These are phyloP conservation scores for Trichoderma gamsii DNA, from an alignment of 495 filamentous ascomycete genomes.

Conservation along the genomic window DNA sequence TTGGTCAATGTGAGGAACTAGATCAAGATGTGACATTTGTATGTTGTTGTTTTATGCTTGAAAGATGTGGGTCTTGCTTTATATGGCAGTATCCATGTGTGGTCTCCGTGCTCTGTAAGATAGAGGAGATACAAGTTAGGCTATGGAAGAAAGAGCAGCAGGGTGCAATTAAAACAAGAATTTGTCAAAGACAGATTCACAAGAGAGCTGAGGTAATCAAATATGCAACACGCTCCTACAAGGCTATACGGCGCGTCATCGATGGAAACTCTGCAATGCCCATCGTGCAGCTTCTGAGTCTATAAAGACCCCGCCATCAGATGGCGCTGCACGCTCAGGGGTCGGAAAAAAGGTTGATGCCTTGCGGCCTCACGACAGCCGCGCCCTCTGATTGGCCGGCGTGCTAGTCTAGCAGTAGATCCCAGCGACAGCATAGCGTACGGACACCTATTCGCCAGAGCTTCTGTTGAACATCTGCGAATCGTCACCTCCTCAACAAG, in stretches of 20 bases:
- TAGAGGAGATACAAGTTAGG: too few relatives aligned
- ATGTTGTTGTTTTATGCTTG: too few relatives aligned
- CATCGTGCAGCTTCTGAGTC: background rate
- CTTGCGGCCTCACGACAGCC: constrained; percentile 11
- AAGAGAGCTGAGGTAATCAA: background rate
- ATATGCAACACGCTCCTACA: background rate
- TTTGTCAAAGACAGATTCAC: background rate
- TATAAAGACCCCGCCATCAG: background rate
- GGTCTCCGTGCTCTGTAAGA: too few relatives aligned
- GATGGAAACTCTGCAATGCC: background rate
- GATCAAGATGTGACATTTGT: too few relatives aligned
- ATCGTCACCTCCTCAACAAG: constrained; percentile 1
- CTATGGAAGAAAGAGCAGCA: too few relatives aligned
- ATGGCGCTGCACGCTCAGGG: background rate
- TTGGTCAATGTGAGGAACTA: too few relatives aligned
- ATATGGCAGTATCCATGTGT: too few relatives aligned
- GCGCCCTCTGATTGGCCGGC: constrained; percentile 1
- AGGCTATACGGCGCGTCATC: background rate
- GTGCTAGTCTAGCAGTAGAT: background rate
- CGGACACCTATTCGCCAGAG: constrained; percentile 14
- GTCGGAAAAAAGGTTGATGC: background rate
- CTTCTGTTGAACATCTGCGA: background rate
- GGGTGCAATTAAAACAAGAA: background rate
- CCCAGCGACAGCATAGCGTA: background rate
- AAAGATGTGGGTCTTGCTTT: too few relatives aligned